phyloP scores from a whole-genome alignment of 495 filamentous ascomycete species.

The Penicillium nucicola region DNA sequence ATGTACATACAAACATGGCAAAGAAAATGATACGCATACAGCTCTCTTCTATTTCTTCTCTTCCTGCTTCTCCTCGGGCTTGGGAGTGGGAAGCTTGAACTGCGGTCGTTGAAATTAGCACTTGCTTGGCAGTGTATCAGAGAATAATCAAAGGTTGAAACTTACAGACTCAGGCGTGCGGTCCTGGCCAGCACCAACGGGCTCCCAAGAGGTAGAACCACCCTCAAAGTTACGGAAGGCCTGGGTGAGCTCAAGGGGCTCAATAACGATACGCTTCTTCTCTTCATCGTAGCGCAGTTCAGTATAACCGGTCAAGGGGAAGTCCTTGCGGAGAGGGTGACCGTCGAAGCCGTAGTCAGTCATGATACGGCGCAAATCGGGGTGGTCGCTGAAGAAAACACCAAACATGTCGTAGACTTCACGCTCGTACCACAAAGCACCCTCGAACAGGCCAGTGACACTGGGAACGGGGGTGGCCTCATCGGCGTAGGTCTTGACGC shows the following conservation, averaged over 20 bases:
- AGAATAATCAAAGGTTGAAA: background rate
- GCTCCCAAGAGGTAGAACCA: conserved; percentile 73
- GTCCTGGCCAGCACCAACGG: conserved; percentile 78
- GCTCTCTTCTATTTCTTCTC: conserved; percentile 78
- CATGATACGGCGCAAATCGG: conserved; percentile 97
- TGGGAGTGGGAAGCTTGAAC: conserved; percentile 93
- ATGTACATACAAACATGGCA: conserved; percentile 46
- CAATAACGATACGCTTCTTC: conserved; percentile 98
- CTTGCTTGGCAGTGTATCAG: background rate
- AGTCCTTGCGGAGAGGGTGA: conserved; percentile 95
- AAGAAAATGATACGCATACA: conserved; percentile 41
- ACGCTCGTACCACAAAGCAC: conserved; percentile 98
- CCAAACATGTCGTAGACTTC: conserved; percentile 98
- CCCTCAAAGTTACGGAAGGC: conserved; percentile 99
- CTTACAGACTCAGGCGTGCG: conserved; percentile 71
- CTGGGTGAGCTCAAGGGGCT: conserved; percentile 95
- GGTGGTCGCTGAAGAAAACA: conserved; percentile 93
- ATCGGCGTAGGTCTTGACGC: conserved; percentile 98
- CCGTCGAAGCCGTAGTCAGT: conserved; percentile 99
- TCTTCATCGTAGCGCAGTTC: conserved; percentile 98
- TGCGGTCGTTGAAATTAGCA: conserved; percentile 22
- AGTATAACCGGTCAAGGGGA: conserved; percentile 97
- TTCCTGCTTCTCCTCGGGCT: conserved; percentile 87
- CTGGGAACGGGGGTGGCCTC: conserved; percentile 94
- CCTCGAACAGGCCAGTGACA: conserved; percentile 81